A percentile compares a stretch with the other conserved stretches of the same genome.
Evolutionary conservation across 805 yeast species (phyloP).

Genomic region (Wickerhamiella musiphila): DNA sequence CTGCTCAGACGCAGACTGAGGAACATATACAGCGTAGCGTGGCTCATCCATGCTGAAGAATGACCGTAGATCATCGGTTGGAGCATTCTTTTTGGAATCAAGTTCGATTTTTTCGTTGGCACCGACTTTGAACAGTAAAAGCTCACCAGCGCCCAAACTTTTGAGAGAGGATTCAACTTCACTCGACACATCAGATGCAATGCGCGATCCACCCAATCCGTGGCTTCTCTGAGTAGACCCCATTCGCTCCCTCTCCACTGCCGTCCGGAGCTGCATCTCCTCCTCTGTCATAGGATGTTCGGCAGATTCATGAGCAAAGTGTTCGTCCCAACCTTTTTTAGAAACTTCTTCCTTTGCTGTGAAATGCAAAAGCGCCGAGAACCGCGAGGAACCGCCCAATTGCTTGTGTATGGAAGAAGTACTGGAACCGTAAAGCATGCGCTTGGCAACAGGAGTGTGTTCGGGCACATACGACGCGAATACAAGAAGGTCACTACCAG

Average conservation of each 20-base stretch:
- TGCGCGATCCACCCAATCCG: constrained; percentile 12
- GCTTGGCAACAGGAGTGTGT: constrained; percentile 56
- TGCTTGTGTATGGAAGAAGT: constrained; percentile 59
- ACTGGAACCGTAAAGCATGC: constrained; percentile 90
- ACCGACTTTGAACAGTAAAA: constrained; percentile 33
- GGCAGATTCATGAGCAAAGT: constrained; percentile 23
- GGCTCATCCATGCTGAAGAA: constrained; percentile 29
- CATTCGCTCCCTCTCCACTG: constrained; percentile 29
- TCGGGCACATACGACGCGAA: constrained; percentile 84
- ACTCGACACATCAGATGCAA: constrained; percentile 11
- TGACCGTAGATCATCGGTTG: constrained; percentile 18
- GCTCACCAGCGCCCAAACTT: constrained; percentile 7
- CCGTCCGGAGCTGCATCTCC: constrained; percentile 34
- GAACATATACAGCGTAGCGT: constrained; percentile 35
- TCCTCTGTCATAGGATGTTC: constrained; percentile 38
- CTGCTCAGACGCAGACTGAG: too few species aligned
- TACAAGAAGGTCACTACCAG: constrained; percentile 22
- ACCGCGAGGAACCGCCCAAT: constrained; percentile 42
- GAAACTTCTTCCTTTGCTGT: constrained; percentile 41
- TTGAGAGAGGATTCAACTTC: constrained; percentile 10
- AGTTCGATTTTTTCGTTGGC: constrained; percentile 32
- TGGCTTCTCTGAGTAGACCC: constrained; percentile 15
- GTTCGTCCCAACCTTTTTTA: constrained; percentile 29
- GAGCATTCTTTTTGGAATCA: constrained; percentile 16
- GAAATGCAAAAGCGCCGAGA: constrained; percentile 34